A percentile compares a stretch with the other conserved stretches of the same genome.
These are phyloP conservation scores for Phyllosticta paracitricarpa DNA, from an alignment of 2,329 filamentous ascomycete genomes.

Conservation along the genomic window DNA sequence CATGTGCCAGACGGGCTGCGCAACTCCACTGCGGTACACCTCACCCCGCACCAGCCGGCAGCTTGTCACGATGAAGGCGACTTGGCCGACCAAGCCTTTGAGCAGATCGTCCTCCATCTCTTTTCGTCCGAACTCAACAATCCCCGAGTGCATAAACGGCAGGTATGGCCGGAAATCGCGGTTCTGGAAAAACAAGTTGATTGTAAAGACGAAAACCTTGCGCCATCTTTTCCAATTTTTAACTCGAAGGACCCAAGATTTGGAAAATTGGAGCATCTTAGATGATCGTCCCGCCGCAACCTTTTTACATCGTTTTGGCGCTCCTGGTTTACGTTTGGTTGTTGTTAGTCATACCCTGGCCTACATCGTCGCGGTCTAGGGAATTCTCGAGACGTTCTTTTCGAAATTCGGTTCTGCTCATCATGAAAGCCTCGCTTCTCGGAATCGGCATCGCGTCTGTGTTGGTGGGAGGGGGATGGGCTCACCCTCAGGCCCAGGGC, in stretches of 20 bases:
- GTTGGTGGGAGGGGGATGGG: not conserved
- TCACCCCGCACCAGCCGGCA: not conserved
- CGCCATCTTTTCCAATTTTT: not conserved
- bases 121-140: not conserved
- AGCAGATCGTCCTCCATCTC: not conserved
- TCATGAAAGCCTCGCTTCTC: not conserved
- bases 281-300: not conserved
- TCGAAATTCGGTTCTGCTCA: not conserved
- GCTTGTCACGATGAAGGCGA: not conserved
- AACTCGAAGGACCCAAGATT: not conserved
- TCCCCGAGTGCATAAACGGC: no score
- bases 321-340: not conserved
- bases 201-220: not conserved
- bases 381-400: not conserved
- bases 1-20: not conserved
- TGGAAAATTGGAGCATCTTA: not conserved
- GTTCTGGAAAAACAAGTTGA: not conserved
- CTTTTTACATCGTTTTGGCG: not conserved
- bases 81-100: not conserved
- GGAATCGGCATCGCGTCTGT: not conserved
- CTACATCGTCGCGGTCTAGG: not conserved
- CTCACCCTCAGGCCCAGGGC: not conserved
- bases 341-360: not conserved
- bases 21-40: not conserved
- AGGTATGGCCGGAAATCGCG: not conserved